Base-by-base conservation (phyloP, 441 rosid species). In the Bruguiera hainesii region DNA sequence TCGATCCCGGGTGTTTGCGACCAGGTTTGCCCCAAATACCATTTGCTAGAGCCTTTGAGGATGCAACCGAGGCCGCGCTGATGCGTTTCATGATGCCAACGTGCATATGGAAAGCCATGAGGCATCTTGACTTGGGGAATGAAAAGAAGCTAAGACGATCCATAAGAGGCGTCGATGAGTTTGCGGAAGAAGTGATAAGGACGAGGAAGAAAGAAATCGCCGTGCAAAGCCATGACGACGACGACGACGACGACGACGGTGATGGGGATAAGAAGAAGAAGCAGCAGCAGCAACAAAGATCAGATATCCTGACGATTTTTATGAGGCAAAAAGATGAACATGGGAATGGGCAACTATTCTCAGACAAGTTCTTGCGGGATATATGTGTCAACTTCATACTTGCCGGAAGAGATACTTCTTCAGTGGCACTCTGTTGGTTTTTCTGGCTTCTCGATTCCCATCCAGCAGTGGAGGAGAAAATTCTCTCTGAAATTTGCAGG, bases 371-470 rank as follows among this genome's bases (percentile, higher is more conserved):
- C 67, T 74, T 89, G 70, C 81, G 93, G 13, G 98, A 91, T 76
- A 89, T 94, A 1, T 89, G 97, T 60, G 93, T 91, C 16, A 94
- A 91, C 74, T 89, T 94, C 53, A 91, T 94, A n/a, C 90, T 94
- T 61, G 98, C 98, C 25, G 97, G 98, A 28, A 88, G 98, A 76
- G 98, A 94, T 70, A 91, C 98, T 29, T 91, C 97, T 9, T 91
- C 98, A 0, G 97, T 89, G 55, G 97, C 97, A 20, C 11, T 94
- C 73, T 88, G 93, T 72, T 91, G 98, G 98, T 94, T 91, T 71
- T 94, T 89, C 78, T 94, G 98, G 98, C 70, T 94, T 69, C 75
- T 94, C 23, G 85, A 83, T 63, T 71, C 72, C 80, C 83, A 86
- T 66, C 93, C 92, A 0, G 63, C n/a, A 0, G 93, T 81, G 1